Conservation (phyloP, 31 red algal genomes). For the Porphyra umbilicalis region DNA sequence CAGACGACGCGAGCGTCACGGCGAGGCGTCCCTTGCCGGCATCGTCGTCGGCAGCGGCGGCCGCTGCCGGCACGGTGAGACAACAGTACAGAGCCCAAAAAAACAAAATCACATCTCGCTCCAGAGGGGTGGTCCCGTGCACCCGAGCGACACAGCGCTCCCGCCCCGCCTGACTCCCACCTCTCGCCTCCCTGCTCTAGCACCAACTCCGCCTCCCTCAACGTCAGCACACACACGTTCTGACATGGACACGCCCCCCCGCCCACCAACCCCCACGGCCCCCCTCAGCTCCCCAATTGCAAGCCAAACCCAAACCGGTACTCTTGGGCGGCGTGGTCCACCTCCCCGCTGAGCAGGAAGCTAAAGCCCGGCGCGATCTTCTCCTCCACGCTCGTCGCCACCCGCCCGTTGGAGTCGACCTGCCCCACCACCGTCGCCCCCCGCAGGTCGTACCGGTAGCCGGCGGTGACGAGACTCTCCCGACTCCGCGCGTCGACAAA, state of each 20-base stretch:
- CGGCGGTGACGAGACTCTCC: slow-evolving; percentile 68
- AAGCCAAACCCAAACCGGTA: slow-evolving; percentile 94
- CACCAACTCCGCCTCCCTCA: too few relatives aligned
- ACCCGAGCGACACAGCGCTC: too few relatives aligned
- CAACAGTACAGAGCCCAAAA: neutral
- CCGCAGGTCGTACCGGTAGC: slow-evolving; percentile 87
- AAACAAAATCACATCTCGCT: neutral
- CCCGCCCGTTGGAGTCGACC: slow-evolving; percentile 69
- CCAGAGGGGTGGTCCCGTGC: too few relatives aligned
- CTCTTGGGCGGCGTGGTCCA: slow-evolving; percentile 81
- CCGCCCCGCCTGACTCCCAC: neutral
- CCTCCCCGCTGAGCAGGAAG: slow-evolving; percentile 75
- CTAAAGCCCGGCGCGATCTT: slow-evolving; percentile 80
- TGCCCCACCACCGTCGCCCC: slow-evolving; percentile 72
- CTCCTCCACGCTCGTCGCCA: slow-evolving; percentile 84
- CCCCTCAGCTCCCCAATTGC: slow-evolving; percentile 8
- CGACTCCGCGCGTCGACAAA: slow-evolving; percentile 74
- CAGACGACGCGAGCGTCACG: too few relatives aligned
- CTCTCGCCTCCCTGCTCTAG: too few relatives aligned
- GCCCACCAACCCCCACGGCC: neutral
- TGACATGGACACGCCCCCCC: too few relatives aligned
- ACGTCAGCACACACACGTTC: too few relatives aligned
- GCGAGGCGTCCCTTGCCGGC: too few relatives aligned
- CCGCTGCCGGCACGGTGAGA: too few relatives aligned
- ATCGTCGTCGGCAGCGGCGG: too few relatives aligned